phyloP scores from a whole-genome alignment of 192 early-diverging fungal genomes.

The Chytriomyces hyalinus region DNA sequence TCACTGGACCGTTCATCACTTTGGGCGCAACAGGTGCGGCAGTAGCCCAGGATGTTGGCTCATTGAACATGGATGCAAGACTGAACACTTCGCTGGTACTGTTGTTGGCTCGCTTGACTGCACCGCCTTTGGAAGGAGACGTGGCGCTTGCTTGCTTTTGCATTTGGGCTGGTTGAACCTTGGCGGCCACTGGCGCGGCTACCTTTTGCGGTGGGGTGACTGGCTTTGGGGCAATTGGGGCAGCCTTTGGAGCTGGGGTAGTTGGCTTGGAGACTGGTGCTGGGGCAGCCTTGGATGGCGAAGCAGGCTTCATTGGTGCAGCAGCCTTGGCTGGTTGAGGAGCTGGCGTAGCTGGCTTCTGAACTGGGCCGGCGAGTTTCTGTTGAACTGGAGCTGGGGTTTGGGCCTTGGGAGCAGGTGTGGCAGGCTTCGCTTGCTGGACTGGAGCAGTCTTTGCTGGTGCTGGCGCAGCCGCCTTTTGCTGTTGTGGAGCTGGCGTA shows the following conservation, averaged over 20 bases:
- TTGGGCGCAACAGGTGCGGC: conserved; percentile 18
- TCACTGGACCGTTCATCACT: neutral
- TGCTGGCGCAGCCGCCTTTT: neutral
- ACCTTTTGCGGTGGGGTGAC: neutral
- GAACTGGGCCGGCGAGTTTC: neutral
- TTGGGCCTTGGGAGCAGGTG: neutral
- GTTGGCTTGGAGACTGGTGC: neutral
- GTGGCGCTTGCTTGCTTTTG: neutral
- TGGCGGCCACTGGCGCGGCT: neutral
- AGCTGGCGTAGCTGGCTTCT: neutral
- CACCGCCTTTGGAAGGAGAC: neutral
- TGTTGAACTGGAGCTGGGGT: neutral
- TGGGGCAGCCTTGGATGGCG: neutral
- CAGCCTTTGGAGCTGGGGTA: neutral
- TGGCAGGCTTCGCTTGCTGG: conserved; percentile 2
- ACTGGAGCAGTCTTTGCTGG: neutral
- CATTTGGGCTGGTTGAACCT: neutral
- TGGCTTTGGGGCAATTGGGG: neutral
- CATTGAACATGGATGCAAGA: conserved; percentile 20
- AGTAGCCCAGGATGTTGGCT: conserved; percentile 15
- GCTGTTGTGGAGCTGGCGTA: too few species aligned
- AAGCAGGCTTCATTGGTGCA: neutral
- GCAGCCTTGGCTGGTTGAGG: neutral
- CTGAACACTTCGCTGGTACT: conserved; percentile 27
- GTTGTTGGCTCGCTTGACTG: neutral